Conservation (phyloP, 345 rosid genomes). For the Eucalyptus pauciflora region DNA sequence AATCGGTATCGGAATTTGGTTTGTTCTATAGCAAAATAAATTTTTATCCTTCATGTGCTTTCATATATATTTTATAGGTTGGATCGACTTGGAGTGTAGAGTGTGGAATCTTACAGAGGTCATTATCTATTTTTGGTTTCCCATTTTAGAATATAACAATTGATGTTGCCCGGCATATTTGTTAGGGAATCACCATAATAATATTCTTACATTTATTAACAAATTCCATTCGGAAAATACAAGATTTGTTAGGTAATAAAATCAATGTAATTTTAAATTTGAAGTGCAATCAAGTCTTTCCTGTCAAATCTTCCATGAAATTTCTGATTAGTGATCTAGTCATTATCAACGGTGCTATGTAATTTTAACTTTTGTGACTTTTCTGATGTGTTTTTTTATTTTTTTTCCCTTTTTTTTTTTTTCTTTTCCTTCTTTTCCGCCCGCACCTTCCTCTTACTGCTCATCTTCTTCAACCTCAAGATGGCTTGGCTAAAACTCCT, state of each 20-base stretch:
- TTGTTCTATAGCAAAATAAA: too few relatives aligned
- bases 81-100: too few relatives aligned
- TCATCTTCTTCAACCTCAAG: background rate
- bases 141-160: background rate
- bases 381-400: too few relatives aligned
- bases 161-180: background rate
- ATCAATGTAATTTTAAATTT: background rate
- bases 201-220: too few relatives aligned
- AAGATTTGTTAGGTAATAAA: background rate
- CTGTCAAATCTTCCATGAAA: background rate
- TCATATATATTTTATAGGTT: background rate
- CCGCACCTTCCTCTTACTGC: background rate
- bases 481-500: background rate
- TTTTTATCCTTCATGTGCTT: background rate
- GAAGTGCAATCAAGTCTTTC: background rate
- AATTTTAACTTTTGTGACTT: too few relatives aligned
- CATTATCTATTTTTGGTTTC: background rate
- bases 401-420: fast-evolving
- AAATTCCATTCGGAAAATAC: too few relatives aligned
- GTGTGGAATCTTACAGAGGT: background rate
- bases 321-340: background rate
- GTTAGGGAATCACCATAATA: background rate
- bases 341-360: background rate
- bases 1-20: too few relatives aligned
- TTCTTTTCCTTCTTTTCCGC: too few relatives aligned